Evolutionary conservation across 768 basidiomycete species (phyloP), one percentile per base, ranked within the genome.

Genomic region (Hortiboletus flavorubellus): DNA sequence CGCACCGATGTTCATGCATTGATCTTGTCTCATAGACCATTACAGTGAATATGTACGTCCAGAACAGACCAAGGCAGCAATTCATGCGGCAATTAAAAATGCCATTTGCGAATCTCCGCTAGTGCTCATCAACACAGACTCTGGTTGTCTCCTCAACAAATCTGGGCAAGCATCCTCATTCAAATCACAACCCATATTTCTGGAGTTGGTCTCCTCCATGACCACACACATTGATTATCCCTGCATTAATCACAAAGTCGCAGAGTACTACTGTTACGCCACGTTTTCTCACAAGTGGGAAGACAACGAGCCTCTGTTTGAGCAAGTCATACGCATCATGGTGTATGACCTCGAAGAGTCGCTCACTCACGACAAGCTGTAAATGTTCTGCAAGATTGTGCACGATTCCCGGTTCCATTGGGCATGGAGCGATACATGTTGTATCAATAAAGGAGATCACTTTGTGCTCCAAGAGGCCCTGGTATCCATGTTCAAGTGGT

Each of bases 91-190:
- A 0, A 6, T 61, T 16, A 16, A 39, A 21, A 34, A 45, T 4
- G 26, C 48, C 6, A 51, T 55, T 11, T 47, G 48, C 2, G 60
- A 55, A 14, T 55, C 35, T 0, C 58, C 54, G 1, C 54, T 23
- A 1, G 38, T 56, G 2, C 58, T 61, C 15, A 49, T 54, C 5
- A 49, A 60, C 18, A 60, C 46, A 1, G 21, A 9, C 1, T 46
- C 57, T 3, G 57, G 46, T 2, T 43, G 57, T 38, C 41, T 59
- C 10, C 10, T 31, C n/a, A n/a, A 51, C 50, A 54, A 51, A 34
- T 26, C 18, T 1, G 23, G 26, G 7, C 56, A 51, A 26, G 53
- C 46, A 0, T n/a, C 33, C 29, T 16, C 41, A 48, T 59, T 60
- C 8, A 49, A 60, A 42, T 39, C 31, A 4, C 18, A 37, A 1